Evolutionary conservation across 345 rosid species (phyloP), one percentile per base, ranked within the genome.

Genomic region (Cardiospermum halicacabum): DNA sequence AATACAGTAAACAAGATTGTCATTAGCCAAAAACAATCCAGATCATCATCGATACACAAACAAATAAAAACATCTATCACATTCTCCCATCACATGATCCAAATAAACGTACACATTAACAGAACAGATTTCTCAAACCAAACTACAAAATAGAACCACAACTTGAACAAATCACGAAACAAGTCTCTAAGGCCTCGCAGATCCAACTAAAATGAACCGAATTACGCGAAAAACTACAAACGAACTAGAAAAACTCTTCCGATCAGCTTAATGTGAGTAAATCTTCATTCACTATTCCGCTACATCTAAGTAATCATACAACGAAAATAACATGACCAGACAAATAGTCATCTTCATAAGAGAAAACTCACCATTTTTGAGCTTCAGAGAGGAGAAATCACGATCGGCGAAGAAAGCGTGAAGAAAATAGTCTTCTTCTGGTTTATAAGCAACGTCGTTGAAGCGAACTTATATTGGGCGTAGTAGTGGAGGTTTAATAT

Each of bases 401-500:
- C 4, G 26, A 72, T 45, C 59, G 28, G 25, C 65, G 65, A 62
- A 62, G 65, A 49, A 54, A 40, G 22, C 28, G 34, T 22, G 18
- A 28, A 62, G 43, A 51, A 47, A 25, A 7, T 18, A 26, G 32
- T 53, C 43, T 27, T 45, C 62, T 66, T 55, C 64, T 56, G 28
- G 58, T 26, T 13, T 0, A 6, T 1, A 15, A 7, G 54, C 13
- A 2, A 7, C 9, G 13, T 58, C 11, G 49, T 15, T 43, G 48
- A 53, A 66, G 62, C 22, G 6, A 21, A 19, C 57, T 61, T 72
- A 37, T 66, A 72, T 48, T 28, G 63, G 75, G 61, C 48, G 54
- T 11, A 21, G 31, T 30, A 21, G 30, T 47, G 9, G 9, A 56
- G 68, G 19, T 15, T 21, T 34, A 54, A 61, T 72, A 55, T 48